A percentile compares a stretch with the other conserved stretches of the same genome.
Evolutionary conservation across 2,329 filamentous ascomycete species (phyloP).

Genomic region (Arthrinium phaeospermum): DNA sequence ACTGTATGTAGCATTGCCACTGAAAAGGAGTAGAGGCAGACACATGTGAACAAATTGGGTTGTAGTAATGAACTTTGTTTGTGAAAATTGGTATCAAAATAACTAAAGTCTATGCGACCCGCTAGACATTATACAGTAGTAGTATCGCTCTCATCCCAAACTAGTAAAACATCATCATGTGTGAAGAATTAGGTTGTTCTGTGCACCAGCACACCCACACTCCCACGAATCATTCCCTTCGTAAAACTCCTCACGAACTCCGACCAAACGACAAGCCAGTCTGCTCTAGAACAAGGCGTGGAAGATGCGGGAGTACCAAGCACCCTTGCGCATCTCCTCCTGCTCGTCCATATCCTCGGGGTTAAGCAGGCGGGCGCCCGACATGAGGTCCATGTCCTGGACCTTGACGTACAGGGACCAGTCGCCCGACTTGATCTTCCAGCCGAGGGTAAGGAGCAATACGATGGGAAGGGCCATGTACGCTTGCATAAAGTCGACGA

Average conservation of each 20-base stretch:
- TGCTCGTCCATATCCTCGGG: constrained; percentile 50
- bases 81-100: constrained; percentile 9
- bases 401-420: constrained; percentile 63
- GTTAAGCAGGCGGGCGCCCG: constrained; percentile 57
- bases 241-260: not conserved
- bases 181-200: not conserved
- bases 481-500: constrained; percentile 61
- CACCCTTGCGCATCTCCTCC: constrained; percentile 38
- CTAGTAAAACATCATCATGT: not conserved
- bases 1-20: too few relatives aligned
- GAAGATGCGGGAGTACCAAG: constrained; percentile 43
- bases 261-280: not conserved
- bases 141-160: not conserved
- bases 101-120: constrained; percentile 2
- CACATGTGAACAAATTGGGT: not conserved
- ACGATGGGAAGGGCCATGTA: constrained; percentile 66
- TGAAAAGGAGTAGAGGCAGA: too few relatives aligned
- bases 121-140: not conserved
- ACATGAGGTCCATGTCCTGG: constrained; percentile 66
- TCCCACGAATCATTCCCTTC: not conserved
- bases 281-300: constrained; percentile 38
- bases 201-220: not conserved
- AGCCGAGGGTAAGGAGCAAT: constrained; percentile 63
- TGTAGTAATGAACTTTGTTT: not conserved
- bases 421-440: constrained; percentile 64